Percentiles rank a stretch among this genome's conserved stretches.
phyloP scores from a whole-genome alignment of 345 rosid species.

The Cochlearia excelsa region DNA sequence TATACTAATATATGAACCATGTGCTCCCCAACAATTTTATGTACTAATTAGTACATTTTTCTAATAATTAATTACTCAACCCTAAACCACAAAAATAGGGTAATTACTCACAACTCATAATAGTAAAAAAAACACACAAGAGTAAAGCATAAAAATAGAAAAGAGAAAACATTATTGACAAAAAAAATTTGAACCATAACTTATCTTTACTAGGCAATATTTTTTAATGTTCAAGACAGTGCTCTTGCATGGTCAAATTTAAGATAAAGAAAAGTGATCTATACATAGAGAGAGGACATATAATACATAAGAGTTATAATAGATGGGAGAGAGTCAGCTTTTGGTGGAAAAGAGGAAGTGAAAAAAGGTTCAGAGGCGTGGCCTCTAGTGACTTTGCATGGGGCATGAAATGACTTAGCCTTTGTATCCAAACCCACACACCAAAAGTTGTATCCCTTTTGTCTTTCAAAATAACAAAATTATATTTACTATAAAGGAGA shows the following conservation, averaged over 20 bases:
- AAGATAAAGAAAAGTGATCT: constrained; percentile 9
- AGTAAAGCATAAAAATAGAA: not conserved
- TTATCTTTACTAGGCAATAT: too few species aligned
- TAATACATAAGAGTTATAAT: too few species aligned
- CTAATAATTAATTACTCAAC: too few species aligned
- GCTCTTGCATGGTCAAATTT: constrained; percentile 38
- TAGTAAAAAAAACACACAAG: too few species aligned
- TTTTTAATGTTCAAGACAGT: too few species aligned
- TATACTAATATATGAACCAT: constrained; percentile 29
- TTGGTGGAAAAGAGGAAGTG: constrained; percentile 37
- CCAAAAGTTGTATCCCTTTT: constrained; percentile 31
- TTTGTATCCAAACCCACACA: constrained; percentile 32
- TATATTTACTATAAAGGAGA: constrained; percentile 17
- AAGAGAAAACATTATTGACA: too few species aligned
- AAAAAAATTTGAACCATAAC: too few species aligned
- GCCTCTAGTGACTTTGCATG: constrained; percentile 41
- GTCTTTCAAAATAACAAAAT: constrained; percentile 6
- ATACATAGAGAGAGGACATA: constrained; percentile 27
- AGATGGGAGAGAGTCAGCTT: constrained; percentile 27
- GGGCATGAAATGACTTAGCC: constrained; percentile 36
- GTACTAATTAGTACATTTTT: constrained; percentile 2
- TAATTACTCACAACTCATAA: too few species aligned
- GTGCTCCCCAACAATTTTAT: constrained; percentile 36
- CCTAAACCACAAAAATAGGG: too few species aligned
- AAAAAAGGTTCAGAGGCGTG: constrained; percentile 39